A percentile compares a stretch with the other conserved stretches of the same genome.
These are phyloP conservation scores for Lactarius indigo DNA, from an alignment of 768 basidiomycete species.

Conservation along the genomic window DNA sequence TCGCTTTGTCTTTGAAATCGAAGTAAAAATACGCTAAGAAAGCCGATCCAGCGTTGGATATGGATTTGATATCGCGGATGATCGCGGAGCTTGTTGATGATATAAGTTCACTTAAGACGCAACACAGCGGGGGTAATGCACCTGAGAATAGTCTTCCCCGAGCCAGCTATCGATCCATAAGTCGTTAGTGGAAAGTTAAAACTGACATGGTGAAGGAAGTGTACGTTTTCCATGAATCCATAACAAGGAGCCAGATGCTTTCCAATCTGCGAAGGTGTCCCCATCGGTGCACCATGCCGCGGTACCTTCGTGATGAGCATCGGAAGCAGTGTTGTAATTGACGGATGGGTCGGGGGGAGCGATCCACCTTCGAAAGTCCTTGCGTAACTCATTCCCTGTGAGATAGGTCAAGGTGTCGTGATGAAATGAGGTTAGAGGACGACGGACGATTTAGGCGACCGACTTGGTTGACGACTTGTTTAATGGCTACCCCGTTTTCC, in stretches of 20 bases:
- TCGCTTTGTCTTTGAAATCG: background rate
- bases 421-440: background rate
- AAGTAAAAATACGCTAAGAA: background rate
- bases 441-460: background rate
- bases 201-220: background rate
- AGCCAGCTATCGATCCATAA: background rate
- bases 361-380: background rate
- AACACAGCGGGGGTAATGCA: background rate
- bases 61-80: background rate
- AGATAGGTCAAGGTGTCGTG: background rate
- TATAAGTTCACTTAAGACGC: background rate
- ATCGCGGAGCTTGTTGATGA: background rate
- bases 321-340: background rate
- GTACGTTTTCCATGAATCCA: background rate
- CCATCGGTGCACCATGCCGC: background rate
- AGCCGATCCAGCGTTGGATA: background rate
- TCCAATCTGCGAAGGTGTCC: background rate
- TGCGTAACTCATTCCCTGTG: background rate
- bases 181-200: background rate
- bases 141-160: background rate
- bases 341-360: background rate
- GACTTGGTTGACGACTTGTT: background rate
- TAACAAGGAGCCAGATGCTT: background rate
- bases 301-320: background rate
- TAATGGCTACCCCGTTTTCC: background rate